Conservation (phyloP, 2,329 filamentous ascomycete genomes). For the Trichoderma polysporum region DNA sequence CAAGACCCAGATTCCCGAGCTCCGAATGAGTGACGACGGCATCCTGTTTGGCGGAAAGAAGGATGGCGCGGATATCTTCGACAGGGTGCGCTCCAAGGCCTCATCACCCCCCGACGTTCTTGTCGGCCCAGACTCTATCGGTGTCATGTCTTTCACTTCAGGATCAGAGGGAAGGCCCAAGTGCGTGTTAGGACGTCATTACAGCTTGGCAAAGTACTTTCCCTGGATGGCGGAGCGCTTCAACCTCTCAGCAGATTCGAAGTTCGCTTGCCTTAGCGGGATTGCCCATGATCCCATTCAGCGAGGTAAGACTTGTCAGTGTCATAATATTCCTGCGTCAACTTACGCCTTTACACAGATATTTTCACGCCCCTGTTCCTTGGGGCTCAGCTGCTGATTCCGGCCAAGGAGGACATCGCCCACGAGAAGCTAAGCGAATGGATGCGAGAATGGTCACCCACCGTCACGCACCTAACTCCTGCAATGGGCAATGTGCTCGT, state of each 20-base stretch:
- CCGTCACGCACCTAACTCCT: slow-evolving; percentile 85
- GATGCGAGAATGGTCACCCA: slow-evolving; percentile 74
- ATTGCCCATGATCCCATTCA: slow-evolving; percentile 72
- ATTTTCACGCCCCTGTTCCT: slow-evolving; percentile 91
- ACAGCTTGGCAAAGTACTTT: slow-evolving; percentile 80
- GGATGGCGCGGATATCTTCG: slow-evolving; percentile 67
- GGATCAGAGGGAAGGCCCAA: slow-evolving; percentile 32
- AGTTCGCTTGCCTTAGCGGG: slow-evolving; percentile 3
- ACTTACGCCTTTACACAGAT: slow-evolving; percentile 43
- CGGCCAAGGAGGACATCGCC: slow-evolving; percentile 77
- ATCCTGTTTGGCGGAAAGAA: slow-evolving; percentile 65
- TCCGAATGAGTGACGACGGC: slow-evolving; percentile 73
- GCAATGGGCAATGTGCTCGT: slow-evolving; percentile 97
- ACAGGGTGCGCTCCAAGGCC: slow-evolving; percentile 48
- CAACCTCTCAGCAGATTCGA: background rate
- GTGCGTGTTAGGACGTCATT: slow-evolving; percentile 77
- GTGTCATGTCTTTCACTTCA: slow-evolving; percentile 63
- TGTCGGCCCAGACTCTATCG: slow-evolving; percentile 54
- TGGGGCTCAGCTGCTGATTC: slow-evolving; percentile 75
- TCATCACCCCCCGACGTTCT: slow-evolving; percentile 65
- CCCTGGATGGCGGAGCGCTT: slow-evolving; percentile 73
- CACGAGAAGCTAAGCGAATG: slow-evolving; percentile 85
- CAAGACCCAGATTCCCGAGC: slow-evolving; percentile 70
- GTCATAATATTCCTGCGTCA: background rate
- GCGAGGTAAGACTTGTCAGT: background rate